Evolutionary conservation across 139 green algal species (phyloP), one percentile per base, ranked within the genome.

Genomic region (Micromonas pusilla): DNA sequence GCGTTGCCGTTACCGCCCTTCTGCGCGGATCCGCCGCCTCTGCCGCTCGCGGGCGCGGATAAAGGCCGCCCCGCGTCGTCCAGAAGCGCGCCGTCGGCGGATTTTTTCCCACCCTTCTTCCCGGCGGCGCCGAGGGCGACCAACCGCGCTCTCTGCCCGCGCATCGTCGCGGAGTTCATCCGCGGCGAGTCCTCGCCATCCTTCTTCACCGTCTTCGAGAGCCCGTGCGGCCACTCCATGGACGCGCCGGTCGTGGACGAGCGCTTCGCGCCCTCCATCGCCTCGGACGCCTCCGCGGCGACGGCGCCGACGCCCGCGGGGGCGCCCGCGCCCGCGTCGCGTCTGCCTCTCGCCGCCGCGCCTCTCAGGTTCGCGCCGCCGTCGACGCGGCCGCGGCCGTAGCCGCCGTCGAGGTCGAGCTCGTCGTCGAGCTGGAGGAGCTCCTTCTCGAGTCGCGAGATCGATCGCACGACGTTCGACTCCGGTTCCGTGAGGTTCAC

Each of bases 201-300:
- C 19, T 62, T 62, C 30, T 62, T 60, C 23, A 75, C 6, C 2
- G 68, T 75, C 36, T 75, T 75, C 21, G 68, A 30, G 37, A 75
- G 62, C 19, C 68, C 68, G 2, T 28, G n/a, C 3, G 37, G 52
- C 68, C 68, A 75, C 30, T 75, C 68, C 6, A 33, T 30, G 2
- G 37, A 64, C 1, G 68, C 68, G 25, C 68, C 68, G 34, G 68
- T 75, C 1, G 68, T 63, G 28, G n/a, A 37, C 1, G 28, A 34
- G 23, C 63, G 63, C 31, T 70, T 70, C 2, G 26, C 23, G 1
- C 21, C 28, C 31, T 34, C 54, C n/a, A 25, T 65, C 2, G 54
- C 28, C 63, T 32, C 28, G 28, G 63, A 31, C 1, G 31, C 63
- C 28, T 6, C 20, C 6, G 63, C 63, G 63, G 28, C 31, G 63